Evolutionary conservation across 2,329 filamentous ascomycete genomes (phyloP), one percentile per base, ranked within the genome.

Genomic region (Ascochyta fabae): DNA sequence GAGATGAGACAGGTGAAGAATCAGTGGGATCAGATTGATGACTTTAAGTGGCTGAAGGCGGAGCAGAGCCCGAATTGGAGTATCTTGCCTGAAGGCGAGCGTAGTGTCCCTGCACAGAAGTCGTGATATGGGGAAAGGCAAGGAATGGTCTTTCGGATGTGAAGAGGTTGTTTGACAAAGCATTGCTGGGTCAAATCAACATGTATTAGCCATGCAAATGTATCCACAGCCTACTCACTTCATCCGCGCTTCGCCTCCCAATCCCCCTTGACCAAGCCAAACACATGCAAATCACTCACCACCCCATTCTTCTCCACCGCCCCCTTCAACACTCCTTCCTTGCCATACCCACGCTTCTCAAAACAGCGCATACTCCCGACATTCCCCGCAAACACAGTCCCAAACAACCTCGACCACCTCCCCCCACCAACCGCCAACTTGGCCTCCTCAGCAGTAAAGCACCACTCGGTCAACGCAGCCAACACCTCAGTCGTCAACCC

Each of bases 11-110:
- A 49, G 10, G 51, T 53, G 6, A 65, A 71, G 49, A 94, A 96
- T 72, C 85, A 89, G 67, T 99, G 92, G 91, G 84, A 93, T 65
- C 87, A 95, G 68, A 90, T 98, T 15, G 91, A 98, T 74, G 95
- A 99, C 74, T 99, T 99, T 81, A 96, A 96, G 77, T 98, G 95
- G 95, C 84, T 97, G 60, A 96, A 93, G 75, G 82, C 85, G 15
- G 91, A 90, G 54, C 86, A 86, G 27, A 97, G 91, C 70, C 95
- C 95, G 2, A 93, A 99, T 71, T 99, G 94, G 92, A 85, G 81
- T 31, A 76, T 91, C 2, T 66, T 98, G 22, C 79, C 85, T 1
- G 82, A 86, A 48, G 80, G n/a, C 1, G 46, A 50, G 29, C 36
- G 53, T 15, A 24, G 4, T 5, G 24, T 16, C 16, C 50, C 44